Evolutionary conservation across 2,329 filamentous ascomycete genomes (phyloP), one percentile per base, ranked within the genome.

Genomic region (Talaromyces pinophilus): DNA sequence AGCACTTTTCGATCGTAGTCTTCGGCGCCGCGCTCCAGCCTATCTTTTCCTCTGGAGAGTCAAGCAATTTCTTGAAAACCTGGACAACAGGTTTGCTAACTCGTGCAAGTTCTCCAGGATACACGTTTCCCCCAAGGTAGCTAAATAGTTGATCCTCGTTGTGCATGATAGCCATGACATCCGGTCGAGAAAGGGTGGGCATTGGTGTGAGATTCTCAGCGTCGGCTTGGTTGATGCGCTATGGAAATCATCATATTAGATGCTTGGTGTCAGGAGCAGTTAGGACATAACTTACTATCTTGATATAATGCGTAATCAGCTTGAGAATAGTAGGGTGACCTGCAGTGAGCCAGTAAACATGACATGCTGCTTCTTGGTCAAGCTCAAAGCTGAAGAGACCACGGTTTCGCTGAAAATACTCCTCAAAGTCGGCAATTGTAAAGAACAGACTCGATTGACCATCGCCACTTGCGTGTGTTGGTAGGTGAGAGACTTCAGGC

Each of bases 401-500:
- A 50, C 15, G 25, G n/a, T 48, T 62, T 15, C 52, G 33, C 5
- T 54, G 22, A 6, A 35, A n/a, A 42, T 40, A 25, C 1, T 59
- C 30, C 35, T 59, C 50, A 22, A 66, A 66, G 8, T 66, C 59
- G 10, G 40, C 15, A 15, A 8, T 15, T 0, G 59, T 59, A 15
- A 59, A 59, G 19, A 66, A 63, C 1, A 66, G 48, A n/a, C 64
- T 62, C 1, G 55, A 35, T 5, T 35, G 30, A 1, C 54, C 59
- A 10, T 55, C 30, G 1, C 52, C 52, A 33, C 28, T 62, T 22
- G 59, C 64, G 22, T 62, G 52, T 17, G 59, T 62, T 13, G 10
- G 25, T 22, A 63, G 35, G 22, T 66, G 48, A 5, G 64, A 66
- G 17, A 66, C 42, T n/a, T 66, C 64, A 4, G 64, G 46, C 5